A percentile compares a stretch with the other conserved stretches of the same genome.
phyloP scores from a whole-genome alignment of 2,329 filamentous ascomycete species.

The Lasiodiplodia hormozganensis region DNA sequence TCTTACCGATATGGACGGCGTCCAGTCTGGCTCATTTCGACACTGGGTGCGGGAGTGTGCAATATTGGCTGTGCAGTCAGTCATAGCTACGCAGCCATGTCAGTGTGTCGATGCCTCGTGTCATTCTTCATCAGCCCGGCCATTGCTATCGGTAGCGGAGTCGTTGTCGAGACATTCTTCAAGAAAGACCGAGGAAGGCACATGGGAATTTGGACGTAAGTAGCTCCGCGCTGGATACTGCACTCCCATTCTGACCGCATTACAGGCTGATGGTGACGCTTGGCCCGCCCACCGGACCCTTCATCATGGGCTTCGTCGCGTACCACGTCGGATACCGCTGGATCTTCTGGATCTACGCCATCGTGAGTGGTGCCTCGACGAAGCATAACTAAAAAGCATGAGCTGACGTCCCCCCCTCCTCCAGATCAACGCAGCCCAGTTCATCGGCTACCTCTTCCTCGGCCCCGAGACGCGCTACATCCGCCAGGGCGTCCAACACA shows the following conservation, averaged over 20 bases:
- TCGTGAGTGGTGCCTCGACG: conserved; percentile 38
- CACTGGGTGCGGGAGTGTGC: conserved; percentile 55
- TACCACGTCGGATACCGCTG: conserved; percentile 62
- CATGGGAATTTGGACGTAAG: conserved; percentile 64
- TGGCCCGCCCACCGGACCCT: conserved; percentile 53
- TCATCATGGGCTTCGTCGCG: conserved; percentile 56
- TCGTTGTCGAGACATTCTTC: conserved; percentile 66
- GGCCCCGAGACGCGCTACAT: conserved; percentile 64
- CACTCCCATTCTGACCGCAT: neutral
- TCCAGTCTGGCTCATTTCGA: conserved; percentile 61
- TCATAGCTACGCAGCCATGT: conserved; percentile 57
- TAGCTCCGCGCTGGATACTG: neutral
- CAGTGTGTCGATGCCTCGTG: conserved; percentile 59
- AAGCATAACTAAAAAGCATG: no score
- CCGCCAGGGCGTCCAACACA: conserved; percentile 46
- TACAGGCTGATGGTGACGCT: conserved; percentile 54
- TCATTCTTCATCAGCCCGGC: conserved; percentile 65
- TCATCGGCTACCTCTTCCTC: conserved; percentile 63
- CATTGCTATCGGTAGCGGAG: conserved; percentile 61
- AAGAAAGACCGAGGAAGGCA: conserved; percentile 60
- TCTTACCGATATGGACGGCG: conserved; percentile 62
- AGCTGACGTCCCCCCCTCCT: neutral
- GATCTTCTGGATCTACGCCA: conserved; percentile 66
- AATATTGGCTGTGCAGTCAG: conserved; percentile 63
- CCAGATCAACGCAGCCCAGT: conserved; percentile 63